Evolutionary conservation across 805 yeast genomes (phyloP).

Genomic region (Pichia cabralensis): DNA sequence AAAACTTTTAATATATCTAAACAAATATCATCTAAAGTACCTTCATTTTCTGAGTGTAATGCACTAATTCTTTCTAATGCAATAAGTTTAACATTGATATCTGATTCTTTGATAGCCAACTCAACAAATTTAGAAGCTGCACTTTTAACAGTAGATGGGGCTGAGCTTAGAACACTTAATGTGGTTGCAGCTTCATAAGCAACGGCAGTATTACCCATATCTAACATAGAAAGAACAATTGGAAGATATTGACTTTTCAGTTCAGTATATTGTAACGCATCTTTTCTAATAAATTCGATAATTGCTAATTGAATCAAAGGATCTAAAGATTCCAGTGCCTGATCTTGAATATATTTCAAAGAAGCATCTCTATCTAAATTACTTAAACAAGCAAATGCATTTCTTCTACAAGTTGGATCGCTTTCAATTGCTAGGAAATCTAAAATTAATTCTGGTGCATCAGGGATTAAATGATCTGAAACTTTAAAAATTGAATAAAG

Average conservation of each 20-base stretch:
- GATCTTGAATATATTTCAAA: constrained; percentile 67
- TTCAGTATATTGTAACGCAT: constrained; percentile 53
- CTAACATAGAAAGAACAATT: constrained; percentile 64
- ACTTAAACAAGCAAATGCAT: constrained; percentile 84
- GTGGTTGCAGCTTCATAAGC: constrained; percentile 89
- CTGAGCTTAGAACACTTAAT: constrained; percentile 43
- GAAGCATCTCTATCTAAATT: constrained; percentile 80
- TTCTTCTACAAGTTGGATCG: constrained; percentile 90
- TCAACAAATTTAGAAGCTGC: constrained; percentile 85
- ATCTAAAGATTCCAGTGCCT: constrained; percentile 57
- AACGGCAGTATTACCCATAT: constrained; percentile 60
- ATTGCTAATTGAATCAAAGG: constrained; percentile 81
- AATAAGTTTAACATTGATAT: constrained; percentile 87
- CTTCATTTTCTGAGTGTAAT: constrained; percentile 65
- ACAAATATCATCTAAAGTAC: constrained; percentile 71
- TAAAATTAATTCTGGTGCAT: constrained; percentile 79
- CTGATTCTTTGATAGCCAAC: constrained; percentile 85
- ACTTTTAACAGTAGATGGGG: constrained; percentile 56
- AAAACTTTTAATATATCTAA: constrained; percentile 81
- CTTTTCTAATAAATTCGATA: constrained; percentile 84
- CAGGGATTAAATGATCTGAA: constrained; percentile 84
- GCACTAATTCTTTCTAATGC: constrained; percentile 80
- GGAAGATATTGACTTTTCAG: constrained; percentile 64
- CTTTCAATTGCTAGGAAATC: constrained; percentile 71
- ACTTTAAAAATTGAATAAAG: constrained; percentile 72